Conservation (phyloP, 768 basidiomycete genomes). For the Tubosaeta brunneosetosa region DNA sequence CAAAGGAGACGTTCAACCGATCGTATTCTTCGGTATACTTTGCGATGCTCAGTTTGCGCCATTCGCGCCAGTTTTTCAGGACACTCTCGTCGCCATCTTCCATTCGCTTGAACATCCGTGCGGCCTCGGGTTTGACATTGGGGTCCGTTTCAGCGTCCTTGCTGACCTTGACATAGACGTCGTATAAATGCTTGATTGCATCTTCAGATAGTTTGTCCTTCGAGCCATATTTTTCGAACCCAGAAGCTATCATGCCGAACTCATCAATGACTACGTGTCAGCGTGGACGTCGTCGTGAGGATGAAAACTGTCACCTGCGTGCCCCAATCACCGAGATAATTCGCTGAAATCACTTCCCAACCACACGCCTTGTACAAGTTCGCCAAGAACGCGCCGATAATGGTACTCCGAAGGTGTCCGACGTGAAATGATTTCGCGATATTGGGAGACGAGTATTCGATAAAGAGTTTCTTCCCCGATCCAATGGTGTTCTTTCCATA, state of each 20-base stretch:
- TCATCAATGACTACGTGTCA: constrained; percentile 22
- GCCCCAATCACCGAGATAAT: constrained; percentile 98
- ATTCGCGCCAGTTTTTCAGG: constrained; percentile 84
- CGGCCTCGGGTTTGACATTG: constrained; percentile 69
- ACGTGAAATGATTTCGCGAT: constrained; percentile 99
- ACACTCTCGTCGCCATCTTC: constrained; percentile 86
- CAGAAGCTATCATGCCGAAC: constrained; percentile 86
- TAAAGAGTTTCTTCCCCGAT: constrained; percentile 74
- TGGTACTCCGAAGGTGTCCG: constrained; percentile 95
- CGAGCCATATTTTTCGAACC: constrained; percentile 89
- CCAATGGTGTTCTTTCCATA: constrained; percentile 83
- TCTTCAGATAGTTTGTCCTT: constrained; percentile 79
- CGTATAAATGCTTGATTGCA: constrained; percentile 91
- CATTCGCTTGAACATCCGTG: constrained; percentile 90
- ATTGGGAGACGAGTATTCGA: constrained; percentile 96
- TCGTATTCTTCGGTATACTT: constrained; percentile 89
- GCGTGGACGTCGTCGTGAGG: not conserved
- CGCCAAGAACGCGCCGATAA: constrained; percentile 91
- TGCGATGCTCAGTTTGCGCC: constrained; percentile 86
- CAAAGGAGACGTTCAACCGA: constrained; percentile 84
- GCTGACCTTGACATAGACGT: constrained; percentile 94
- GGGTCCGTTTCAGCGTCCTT: constrained; percentile 73
- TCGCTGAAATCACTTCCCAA: constrained; percentile 87
- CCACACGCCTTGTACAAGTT: constrained; percentile 91
- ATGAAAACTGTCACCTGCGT: constrained; percentile 64